Conservation (phyloP, 2,329 filamentous ascomycete species). For the Elsinoe perseae region DNA sequence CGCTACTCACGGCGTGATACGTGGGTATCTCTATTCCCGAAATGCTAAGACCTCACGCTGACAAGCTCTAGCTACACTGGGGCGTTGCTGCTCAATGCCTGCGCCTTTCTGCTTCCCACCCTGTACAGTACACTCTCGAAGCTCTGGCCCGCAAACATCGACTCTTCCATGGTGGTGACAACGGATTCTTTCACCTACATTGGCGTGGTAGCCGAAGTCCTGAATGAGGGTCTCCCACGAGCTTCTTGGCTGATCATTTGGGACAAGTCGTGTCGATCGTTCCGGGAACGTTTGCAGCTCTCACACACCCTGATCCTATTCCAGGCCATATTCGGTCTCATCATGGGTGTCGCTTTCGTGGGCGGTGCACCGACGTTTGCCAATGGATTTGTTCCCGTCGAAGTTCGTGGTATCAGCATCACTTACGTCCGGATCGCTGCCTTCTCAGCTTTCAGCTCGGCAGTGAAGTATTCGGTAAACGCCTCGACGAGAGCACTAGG, state of each 20-base stretch:
- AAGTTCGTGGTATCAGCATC: conserved; percentile 50
- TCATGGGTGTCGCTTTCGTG: conserved; percentile 54
- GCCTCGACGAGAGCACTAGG: conserved; percentile 58
- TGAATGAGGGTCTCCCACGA: conserved; percentile 65
- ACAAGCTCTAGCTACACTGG: conserved; percentile 41
- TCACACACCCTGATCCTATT: conserved; percentile 51
- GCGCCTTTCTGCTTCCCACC: conserved; percentile 57
- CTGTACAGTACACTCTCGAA: conserved; percentile 61
- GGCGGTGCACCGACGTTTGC: conserved; percentile 50
- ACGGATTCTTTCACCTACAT: conserved; percentile 65
- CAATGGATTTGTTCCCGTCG: conserved; percentile 53
- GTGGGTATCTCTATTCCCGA: not conserved
- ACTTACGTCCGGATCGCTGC: conserved; percentile 58
- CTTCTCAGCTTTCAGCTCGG: conserved; percentile 54
- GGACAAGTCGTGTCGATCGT: conserved; percentile 49
- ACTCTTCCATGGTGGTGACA: conserved; percentile 51
- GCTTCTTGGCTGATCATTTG: conserved; percentile 63
- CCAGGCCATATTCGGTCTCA: conserved; percentile 49
- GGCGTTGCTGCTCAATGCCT: conserved; percentile 55
- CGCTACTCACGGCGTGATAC: not conserved
- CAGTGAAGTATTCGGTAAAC: conserved; percentile 56
- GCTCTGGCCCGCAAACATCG: conserved; percentile 63
- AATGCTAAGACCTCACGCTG: not conserved
- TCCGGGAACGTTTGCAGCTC: conserved; percentile 48
- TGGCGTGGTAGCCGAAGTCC: conserved; percentile 55